Evolutionary conservation across 805 yeast genomes (phyloP).

Genomic region (Lipomyces yamadae): DNA sequence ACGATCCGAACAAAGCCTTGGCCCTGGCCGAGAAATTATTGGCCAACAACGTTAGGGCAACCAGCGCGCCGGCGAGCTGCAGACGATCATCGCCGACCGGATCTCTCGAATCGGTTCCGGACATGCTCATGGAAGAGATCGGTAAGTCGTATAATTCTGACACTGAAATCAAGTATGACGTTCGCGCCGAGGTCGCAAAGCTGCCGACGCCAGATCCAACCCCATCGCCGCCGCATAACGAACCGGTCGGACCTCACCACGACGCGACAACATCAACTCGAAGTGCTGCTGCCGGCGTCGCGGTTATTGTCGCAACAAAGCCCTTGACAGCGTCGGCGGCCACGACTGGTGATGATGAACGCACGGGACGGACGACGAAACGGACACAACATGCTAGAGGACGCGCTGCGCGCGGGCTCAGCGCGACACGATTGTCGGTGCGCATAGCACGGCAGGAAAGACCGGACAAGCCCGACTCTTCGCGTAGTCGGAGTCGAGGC

Average conservation of each 20-base stretch:
- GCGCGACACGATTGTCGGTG: not conserved
- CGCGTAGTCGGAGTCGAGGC: slow-evolving; percentile 3
- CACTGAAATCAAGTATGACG: not conserved
- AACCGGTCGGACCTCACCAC: not conserved
- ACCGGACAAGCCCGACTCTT: not conserved
- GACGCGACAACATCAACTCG: not conserved
- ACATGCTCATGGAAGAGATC: not conserved
- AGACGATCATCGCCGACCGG: not conserved
- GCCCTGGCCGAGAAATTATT: not conserved
- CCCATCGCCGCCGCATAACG: slow-evolving; percentile 2
- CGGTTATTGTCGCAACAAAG: not conserved
- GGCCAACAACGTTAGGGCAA: not conserved
- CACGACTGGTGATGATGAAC: not conserved
- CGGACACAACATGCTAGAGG: not conserved
- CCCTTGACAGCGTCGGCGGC: not conserved
- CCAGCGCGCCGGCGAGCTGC: not conserved
- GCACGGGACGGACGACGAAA: not conserved
- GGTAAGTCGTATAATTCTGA: not conserved
- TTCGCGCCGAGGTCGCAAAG: not conserved
- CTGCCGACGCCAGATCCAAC: not conserved
- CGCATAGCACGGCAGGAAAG: not conserved
- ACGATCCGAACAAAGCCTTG: not conserved
- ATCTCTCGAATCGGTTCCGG: not conserved
- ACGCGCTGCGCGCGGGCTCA: not conserved
- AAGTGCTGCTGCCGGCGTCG: not conserved